These are phyloP conservation scores for Bolboschoenoplectus hybrid DNA, from an alignment of 202 grass and related monocot species.

Conservation along the genomic window DNA sequence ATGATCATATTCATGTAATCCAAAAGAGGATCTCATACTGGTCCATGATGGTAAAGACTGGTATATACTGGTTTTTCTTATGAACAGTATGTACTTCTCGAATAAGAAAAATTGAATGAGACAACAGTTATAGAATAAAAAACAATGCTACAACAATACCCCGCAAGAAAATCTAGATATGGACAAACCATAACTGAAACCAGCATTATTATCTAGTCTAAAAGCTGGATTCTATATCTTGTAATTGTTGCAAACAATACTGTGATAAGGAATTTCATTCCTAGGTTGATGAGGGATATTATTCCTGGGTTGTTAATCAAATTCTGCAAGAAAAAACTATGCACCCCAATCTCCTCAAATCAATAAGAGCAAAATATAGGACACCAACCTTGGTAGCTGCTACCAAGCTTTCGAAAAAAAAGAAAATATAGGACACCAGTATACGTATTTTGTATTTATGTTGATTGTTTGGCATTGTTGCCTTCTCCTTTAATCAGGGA, in stretches of 20 bases:
- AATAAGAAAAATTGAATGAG: not conserved
- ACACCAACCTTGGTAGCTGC: not conserved
- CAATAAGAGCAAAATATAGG: not conserved
- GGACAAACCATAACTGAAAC: not conserved
- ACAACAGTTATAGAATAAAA: not conserved
- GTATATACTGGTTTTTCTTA: not conserved
- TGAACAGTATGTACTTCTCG: not conserved
- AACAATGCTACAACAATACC: not conserved
- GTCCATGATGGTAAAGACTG: not conserved
- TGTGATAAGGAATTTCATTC: conserved; percentile 1
- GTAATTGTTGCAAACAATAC: not conserved
- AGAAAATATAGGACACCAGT: not conserved
- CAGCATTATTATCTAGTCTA: not conserved
- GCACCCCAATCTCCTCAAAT: conserved; percentile 1
- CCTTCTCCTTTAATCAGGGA: conserved; percentile 47
- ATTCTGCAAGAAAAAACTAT: not conserved
- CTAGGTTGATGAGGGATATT: not conserved
- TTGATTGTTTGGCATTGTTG: not conserved
- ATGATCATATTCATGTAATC: conserved; percentile 16
- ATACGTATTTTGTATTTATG: not conserved
- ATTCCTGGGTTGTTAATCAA: not conserved
- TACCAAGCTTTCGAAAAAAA: not conserved
- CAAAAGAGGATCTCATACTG: not conserved
- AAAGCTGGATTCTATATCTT: not conserved
- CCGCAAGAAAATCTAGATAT: not conserved